phyloP scores from a whole-genome alignment of 495 filamentous ascomycete genomes.

The Parachaetomium inaequale region DNA sequence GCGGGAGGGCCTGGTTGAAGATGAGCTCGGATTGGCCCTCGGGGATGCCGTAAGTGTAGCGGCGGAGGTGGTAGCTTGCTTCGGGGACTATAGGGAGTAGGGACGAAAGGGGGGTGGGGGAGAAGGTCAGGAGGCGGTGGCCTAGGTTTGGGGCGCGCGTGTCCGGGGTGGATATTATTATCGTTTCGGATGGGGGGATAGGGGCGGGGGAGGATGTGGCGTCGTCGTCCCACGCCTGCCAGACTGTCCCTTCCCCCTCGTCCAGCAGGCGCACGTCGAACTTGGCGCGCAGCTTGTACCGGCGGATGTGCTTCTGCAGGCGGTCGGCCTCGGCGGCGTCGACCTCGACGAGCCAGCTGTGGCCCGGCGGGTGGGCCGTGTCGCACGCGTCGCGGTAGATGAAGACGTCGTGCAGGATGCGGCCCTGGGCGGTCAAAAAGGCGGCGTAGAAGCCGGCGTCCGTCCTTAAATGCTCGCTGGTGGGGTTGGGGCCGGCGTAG shows the following conservation, averaged over 20 bases:
- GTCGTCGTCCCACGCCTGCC: slow-evolving; percentile 61
- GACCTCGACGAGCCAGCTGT: slow-evolving; percentile 73
- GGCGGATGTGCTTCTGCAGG: slow-evolving; percentile 67
- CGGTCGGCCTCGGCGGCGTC: slow-evolving; percentile 60
- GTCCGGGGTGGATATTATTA: slow-evolving; percentile 48
- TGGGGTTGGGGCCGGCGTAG: slow-evolving; percentile 26
- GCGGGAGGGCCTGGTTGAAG: slow-evolving; percentile 64
- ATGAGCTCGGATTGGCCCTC: slow-evolving; percentile 80
- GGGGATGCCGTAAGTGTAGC: slow-evolving; percentile 73
- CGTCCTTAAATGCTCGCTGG: slow-evolving; percentile 15
- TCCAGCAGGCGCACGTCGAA: slow-evolving; percentile 62
- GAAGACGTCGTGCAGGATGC: slow-evolving; percentile 84
- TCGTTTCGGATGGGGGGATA: not conserved
- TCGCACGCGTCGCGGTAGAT: slow-evolving; percentile 61
- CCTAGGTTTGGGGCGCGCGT: slow-evolving; percentile 67
- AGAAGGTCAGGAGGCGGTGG: slow-evolving; percentile 48
- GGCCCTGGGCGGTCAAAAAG: slow-evolving; percentile 81
- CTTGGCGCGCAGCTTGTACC: slow-evolving; percentile 81
- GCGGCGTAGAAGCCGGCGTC: slow-evolving; percentile 63
- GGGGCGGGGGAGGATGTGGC: not conserved
- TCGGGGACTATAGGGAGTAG: slow-evolving; percentile 29
- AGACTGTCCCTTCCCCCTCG: slow-evolving; percentile 59
- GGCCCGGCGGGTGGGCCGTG: slow-evolving; percentile 40
- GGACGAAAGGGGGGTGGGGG: not conserved
- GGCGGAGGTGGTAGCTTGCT: slow-evolving; percentile 59